phyloP scores from a whole-genome alignment of 805 yeast species.

The Wickerhamomyces alni region DNA sequence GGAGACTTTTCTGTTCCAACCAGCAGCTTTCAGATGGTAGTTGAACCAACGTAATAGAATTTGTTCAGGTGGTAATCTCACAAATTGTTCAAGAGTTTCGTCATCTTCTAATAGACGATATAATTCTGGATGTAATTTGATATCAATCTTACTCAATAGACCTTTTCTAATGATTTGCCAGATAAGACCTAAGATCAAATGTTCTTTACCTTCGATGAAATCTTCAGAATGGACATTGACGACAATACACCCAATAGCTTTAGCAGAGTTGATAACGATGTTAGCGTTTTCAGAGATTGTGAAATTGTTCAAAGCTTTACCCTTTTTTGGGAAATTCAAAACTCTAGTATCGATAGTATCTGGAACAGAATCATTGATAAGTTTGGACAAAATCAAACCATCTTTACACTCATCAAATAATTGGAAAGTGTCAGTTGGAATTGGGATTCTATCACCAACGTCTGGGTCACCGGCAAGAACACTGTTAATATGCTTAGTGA shows the following conservation, averaged over 20 bases:
- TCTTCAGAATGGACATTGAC: slow-evolving; percentile 97
- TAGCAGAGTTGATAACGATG: slow-evolving; percentile 96
- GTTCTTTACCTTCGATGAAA: slow-evolving; percentile 90
- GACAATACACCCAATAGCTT: slow-evolving; percentile 97
- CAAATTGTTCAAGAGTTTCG: slow-evolving; percentile 93
- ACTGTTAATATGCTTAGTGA: slow-evolving; percentile 91
- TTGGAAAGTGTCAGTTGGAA: slow-evolving; percentile 91
- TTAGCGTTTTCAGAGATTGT: slow-evolving; percentile 96
- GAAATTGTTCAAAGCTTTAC: slow-evolving; percentile 82
- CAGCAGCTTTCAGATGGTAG: slow-evolving; percentile 90
- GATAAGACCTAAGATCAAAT: slow-evolving; percentile 81
- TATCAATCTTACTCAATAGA: slow-evolving; percentile 87
- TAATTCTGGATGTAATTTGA: slow-evolving; percentile 92
- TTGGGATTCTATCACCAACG: slow-evolving; percentile 79
- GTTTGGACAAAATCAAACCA: slow-evolving; percentile 86
- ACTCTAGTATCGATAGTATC: slow-evolving; percentile 98
- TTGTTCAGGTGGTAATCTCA: slow-evolving; percentile 96
- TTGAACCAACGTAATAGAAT: slow-evolving; percentile 96
- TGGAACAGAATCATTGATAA: slow-evolving; percentile 96
- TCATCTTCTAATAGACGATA: slow-evolving; percentile 93
- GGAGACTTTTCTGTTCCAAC: slow-evolving; percentile 76
- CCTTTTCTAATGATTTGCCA: slow-evolving; percentile 99
- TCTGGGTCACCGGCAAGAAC: slow-evolving; percentile 86
- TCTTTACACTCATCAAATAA: slow-evolving; percentile 95
- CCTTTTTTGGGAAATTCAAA: slow-evolving; percentile 77